A percentile compares a stretch with the other conserved stretches of the same genome.
Evolutionary conservation across 805 yeast species (phyloP).

Genomic region (Deakozyma indianensis): DNA sequence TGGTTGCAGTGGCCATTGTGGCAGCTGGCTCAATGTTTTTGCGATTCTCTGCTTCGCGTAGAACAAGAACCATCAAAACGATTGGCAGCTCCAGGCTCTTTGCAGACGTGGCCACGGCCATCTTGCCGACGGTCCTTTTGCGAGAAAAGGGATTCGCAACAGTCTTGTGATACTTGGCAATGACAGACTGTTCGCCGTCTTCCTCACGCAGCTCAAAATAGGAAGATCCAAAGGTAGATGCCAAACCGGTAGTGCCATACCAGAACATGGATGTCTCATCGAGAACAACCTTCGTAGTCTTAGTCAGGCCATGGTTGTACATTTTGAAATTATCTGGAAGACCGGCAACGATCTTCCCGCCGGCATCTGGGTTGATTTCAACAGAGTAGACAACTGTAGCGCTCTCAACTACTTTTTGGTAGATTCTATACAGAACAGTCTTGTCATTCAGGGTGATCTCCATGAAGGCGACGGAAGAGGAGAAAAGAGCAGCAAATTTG

Average conservation of each 20-base stretch:
- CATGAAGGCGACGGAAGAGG: neutral
- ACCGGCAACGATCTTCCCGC: neutral
- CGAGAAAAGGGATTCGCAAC: neutral
- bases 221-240: neutral
- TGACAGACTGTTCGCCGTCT: neutral
- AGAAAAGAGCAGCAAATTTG: neutral
- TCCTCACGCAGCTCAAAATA: conserved; percentile 1
- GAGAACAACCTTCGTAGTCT: neutral
- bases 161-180: neutral
- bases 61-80: neutral
- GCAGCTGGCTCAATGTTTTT: conserved; percentile 1
- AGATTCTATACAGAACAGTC: neutral
- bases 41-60: neutral
- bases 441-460: neutral
- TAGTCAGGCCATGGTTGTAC: neutral
- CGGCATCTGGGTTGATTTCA: neutral
- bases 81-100: neutral
- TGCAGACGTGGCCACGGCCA: neutral
- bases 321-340: neutral
- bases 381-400: neutral
- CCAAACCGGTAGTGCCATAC: neutral
- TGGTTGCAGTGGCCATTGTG: neutral
- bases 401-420: neutral
- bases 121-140: neutral
- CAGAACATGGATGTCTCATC: neutral